A percentile compares a stretch with the other conserved stretches of the same genome.
These are phyloP conservation scores for Cercospora janseana DNA, from an alignment of 2,329 filamentous ascomycete species.

Conservation along the genomic window DNA sequence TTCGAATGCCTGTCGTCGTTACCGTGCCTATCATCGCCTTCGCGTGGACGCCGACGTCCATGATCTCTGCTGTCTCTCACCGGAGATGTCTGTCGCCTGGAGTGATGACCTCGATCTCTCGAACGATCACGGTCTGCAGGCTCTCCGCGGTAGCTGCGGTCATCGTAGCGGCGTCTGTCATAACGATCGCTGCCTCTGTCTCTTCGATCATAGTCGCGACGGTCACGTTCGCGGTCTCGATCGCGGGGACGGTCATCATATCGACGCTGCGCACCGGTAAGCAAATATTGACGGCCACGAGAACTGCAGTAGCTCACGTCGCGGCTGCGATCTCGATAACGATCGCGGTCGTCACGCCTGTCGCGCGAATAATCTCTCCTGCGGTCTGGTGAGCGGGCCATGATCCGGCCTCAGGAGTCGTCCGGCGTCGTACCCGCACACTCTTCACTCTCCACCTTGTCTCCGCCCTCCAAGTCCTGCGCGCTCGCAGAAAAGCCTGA, in stretches of 20 bases:
- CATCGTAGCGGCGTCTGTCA: conserved; percentile 25
- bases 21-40: conserved; percentile 35
- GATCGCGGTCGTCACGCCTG: conserved; percentile 22
- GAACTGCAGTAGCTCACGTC: background rate
- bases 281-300: conserved; percentile 1
- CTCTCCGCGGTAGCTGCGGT: conserved; percentile 21
- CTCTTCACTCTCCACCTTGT: background rate
- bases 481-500: background rate
- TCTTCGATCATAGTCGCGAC: conserved; percentile 24
- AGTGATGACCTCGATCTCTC: conserved; percentile 42
- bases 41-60: conserved; percentile 58
- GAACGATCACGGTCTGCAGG: conserved; percentile 25
- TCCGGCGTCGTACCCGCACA: conserved; percentile 16
- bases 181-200: conserved; percentile 21
- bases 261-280: conserved; percentile 16
- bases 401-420: conserved; percentile 18
- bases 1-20: conserved; percentile 54
- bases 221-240: conserved; percentile 24
- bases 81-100: conserved; percentile 16
- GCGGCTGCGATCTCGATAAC: conserved; percentile 28
- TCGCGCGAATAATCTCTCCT: conserved; percentile 26
- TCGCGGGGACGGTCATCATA: conserved; percentile 12
- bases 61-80: conserved; percentile 33
- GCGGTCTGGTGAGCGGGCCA: conserved; percentile 31
- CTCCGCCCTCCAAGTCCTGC: background rate